A percentile compares a stretch with the other conserved stretches of the same genome.
phyloP scores from a whole-genome alignment of 345 rosid genomes.

The Acer yangbiense region DNA sequence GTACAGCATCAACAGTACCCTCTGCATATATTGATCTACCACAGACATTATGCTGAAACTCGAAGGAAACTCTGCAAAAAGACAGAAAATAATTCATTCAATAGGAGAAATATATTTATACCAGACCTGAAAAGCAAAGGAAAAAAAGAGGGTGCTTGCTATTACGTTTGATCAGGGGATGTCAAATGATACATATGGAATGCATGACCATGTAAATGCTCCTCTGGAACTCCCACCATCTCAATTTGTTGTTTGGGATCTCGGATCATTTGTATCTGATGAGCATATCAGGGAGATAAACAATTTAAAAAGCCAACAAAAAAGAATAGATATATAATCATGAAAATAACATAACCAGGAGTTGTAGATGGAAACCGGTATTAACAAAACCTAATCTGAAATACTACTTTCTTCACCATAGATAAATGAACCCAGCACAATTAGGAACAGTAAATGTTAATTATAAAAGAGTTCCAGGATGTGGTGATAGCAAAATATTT shows the following conservation, averaged over 20 bases:
- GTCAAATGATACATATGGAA: slow-evolving; percentile 89
- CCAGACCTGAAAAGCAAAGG: neutral
- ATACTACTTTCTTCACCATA: neutral
- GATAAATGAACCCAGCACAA: neutral
- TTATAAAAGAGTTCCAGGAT: neutral
- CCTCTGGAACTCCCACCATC: slow-evolving; percentile 94
- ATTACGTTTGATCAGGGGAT: slow-evolving; percentile 89
- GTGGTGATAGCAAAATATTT: neutral
- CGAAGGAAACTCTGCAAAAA: slow-evolving; percentile 76
- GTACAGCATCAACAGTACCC: slow-evolving; percentile 87
- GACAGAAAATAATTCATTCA: slow-evolving; percentile 11
- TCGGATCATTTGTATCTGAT: slow-evolving; percentile 80
- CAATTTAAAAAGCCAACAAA: neutral
- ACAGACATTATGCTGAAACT: slow-evolving; percentile 97
- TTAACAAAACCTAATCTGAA: neutral
- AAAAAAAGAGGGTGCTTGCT: neutral
- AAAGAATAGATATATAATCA: neutral
- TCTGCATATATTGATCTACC: slow-evolving; percentile 95
- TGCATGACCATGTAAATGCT: slow-evolving; percentile 84
- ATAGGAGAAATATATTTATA: neutral
- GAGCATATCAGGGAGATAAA: neutral
- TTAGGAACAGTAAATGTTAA: neutral
- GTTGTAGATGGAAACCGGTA: too few species aligned
- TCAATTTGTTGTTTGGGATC: slow-evolving; percentile 80
- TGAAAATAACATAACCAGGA: neutral